phyloP scores from a whole-genome alignment of 202 grass and related monocot species.

The Dendrocalamus latiflorus region DNA sequence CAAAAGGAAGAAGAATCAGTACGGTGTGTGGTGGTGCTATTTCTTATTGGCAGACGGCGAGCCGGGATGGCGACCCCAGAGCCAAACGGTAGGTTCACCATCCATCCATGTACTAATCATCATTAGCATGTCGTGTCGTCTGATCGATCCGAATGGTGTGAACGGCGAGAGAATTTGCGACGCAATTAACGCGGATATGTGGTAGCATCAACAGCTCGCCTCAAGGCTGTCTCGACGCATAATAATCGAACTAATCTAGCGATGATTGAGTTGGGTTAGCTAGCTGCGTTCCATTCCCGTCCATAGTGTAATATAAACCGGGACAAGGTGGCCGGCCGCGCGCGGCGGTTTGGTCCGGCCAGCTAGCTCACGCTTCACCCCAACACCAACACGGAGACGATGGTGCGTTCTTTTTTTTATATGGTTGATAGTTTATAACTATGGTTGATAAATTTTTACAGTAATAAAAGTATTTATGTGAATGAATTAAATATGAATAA shows the following conservation, averaged over 20 bases:
- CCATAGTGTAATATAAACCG: no score
- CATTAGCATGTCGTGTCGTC: background rate
- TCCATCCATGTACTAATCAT: no score
- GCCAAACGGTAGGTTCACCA: background rate
- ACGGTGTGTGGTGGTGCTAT: background rate
- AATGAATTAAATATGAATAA: no score
- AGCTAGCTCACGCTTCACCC: no score
- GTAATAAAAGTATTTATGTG: no score
- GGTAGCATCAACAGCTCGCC: background rate
- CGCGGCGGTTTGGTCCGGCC: no score
- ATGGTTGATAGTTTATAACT: no score
- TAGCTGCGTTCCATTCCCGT: background rate
- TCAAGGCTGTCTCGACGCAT: background rate
- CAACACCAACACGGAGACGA: no score
- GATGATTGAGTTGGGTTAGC: background rate
- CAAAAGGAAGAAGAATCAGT: background rate
- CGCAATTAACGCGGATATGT: background rate
- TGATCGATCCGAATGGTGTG: background rate
- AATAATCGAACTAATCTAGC: background rate
- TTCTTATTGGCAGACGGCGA: no score
- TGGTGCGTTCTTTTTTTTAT: no score
- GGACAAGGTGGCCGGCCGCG: no score
- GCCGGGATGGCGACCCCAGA: no score
- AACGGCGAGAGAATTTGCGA: background rate
- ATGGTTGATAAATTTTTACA: fast-evolving